Conservation (phyloP, 2,329 filamentous ascomycete species). For the Scedosporium aurantiacum region DNA sequence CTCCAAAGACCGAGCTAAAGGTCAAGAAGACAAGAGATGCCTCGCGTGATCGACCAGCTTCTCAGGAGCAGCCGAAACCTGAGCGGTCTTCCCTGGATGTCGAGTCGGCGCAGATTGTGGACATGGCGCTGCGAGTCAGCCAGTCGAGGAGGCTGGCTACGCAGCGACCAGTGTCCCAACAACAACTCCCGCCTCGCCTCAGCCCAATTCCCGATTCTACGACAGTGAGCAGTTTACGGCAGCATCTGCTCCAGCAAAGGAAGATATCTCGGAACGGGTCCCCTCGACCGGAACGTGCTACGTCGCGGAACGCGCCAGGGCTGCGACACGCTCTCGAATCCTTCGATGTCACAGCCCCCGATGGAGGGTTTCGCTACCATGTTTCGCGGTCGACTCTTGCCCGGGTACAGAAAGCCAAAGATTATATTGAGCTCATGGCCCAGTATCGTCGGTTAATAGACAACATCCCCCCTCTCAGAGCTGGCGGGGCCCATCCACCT, state of each 20-base stretch:
- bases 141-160: constrained; percentile 61
- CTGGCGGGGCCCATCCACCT: constrained; percentile 26
- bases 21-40: neutral
- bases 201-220: constrained; percentile 41
- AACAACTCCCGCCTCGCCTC: constrained; percentile 37
- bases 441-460: constrained; percentile 77
- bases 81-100: constrained; percentile 40
- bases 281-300: constrained; percentile 37
- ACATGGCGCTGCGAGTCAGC: constrained; percentile 80
- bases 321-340: constrained; percentile 28
- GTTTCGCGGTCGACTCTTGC: constrained; percentile 73
- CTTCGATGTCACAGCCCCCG: constrained; percentile 30
- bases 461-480: constrained; percentile 58
- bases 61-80: constrained; percentile 14
- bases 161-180: constrained; percentile 44
- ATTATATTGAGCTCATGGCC: constrained; percentile 73
- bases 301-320: constrained; percentile 11
- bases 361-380: constrained; percentile 45
- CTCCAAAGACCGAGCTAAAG: neutral
- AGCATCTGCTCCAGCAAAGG: constrained; percentile 63
- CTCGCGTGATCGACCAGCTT: neutral
- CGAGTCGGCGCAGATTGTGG: constrained; percentile 82
- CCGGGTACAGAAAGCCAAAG: constrained; percentile 73
- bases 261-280: constrained; percentile 50
- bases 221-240: constrained; percentile 48